phyloP scores from a whole-genome alignment of 768 basidiomycete species.

The Kwoniella bestiolae region DNA sequence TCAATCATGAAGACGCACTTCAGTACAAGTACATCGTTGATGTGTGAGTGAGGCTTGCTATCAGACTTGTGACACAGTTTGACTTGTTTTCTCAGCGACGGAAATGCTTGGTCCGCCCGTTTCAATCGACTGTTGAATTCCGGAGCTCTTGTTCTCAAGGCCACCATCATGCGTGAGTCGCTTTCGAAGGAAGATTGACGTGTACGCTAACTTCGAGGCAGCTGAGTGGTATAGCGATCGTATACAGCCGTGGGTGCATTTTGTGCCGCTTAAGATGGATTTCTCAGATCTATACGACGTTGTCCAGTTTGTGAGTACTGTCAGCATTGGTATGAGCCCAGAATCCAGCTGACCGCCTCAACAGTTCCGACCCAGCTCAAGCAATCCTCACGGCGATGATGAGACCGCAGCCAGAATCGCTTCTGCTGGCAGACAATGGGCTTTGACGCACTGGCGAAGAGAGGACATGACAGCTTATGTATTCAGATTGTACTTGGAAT shows the following conservation, averaged over 20 bases:
- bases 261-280: slow-evolving; percentile 52
- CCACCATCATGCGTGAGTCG: slow-evolving; percentile 53
- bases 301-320: slow-evolving; percentile 41
- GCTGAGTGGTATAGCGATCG: slow-evolving; percentile 55
- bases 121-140: slow-evolving; percentile 51
- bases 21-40: slow-evolving; percentile 54
- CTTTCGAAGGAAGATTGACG: neutral
- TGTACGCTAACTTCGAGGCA: slow-evolving; percentile 1
- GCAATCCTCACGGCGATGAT: neutral
- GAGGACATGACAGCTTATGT: slow-evolving; percentile 54
- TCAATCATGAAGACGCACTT: slow-evolving; percentile 45
- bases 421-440: slow-evolving; percentile 39
- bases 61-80: neutral
- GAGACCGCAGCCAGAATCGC: slow-evolving; percentile 44
- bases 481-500: slow-evolving; percentile 55
- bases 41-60: slow-evolving; percentile 35
- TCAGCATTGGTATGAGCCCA: neutral
- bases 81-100: slow-evolving; percentile 33
- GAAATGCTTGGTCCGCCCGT: slow-evolving; percentile 56
- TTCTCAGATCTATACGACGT: slow-evolving; percentile 50
- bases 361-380: neutral
- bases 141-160: slow-evolving; percentile 52
- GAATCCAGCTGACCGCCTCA: neutral
- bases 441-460: slow-evolving; percentile 45
- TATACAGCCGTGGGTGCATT: slow-evolving; percentile 57